Evolutionary conservation across 1,284 basidiomycete genomes (phyloP), one percentile per base, ranked within the genome.

Genomic region (Megacollybia platyphylla): DNA sequence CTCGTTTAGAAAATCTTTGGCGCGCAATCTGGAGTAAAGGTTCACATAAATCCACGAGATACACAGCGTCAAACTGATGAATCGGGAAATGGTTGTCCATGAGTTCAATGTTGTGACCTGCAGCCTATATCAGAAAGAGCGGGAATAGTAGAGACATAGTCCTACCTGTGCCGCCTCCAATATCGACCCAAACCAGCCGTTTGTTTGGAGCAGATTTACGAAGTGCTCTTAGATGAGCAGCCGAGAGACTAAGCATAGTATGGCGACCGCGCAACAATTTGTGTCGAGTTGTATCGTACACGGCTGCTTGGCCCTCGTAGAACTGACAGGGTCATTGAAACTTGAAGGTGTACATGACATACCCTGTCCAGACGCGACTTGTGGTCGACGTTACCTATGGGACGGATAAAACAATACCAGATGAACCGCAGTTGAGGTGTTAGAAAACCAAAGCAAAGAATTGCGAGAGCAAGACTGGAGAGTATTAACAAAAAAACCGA

Each of bases 101-200:
- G 49, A 79, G 67, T 60, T 89, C 87, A 50, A 89, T 81, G 59
- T 88, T 89, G 68, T 83, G 80, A 9, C 84, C 79, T 71, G 27
- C 2, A 26, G 18, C 32, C 17, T 42, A 26, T 11, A 26, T 11
- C 9, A 44, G 24, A 15, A 31, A 47, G 15, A 43, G 38, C 36
- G 27, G 20, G 24, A 17, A 34, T 2, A 0, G 10, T 4, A n/a
- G 24, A n/a, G 24, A 3, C 11, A 24, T 28, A 39, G 10, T 45
- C 53, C 45, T 42, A 70, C 79, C 82, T 7, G 86, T 88, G 29
- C 86, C 87, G 24, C 86, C 87, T 7, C 86, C 87, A 44, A 89
- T 78, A 57, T 88, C 87, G 27, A 88, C 70, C 87, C 87, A 89
- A 27, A 89, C 70, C 7, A 84, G 64, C 24, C 67, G 66, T 52